Percentiles rank a stretch among this genome's conserved stretches.
phyloP scores from a whole-genome alignment of 257 asterid species.

The Phtheirospermum japonicum region DNA sequence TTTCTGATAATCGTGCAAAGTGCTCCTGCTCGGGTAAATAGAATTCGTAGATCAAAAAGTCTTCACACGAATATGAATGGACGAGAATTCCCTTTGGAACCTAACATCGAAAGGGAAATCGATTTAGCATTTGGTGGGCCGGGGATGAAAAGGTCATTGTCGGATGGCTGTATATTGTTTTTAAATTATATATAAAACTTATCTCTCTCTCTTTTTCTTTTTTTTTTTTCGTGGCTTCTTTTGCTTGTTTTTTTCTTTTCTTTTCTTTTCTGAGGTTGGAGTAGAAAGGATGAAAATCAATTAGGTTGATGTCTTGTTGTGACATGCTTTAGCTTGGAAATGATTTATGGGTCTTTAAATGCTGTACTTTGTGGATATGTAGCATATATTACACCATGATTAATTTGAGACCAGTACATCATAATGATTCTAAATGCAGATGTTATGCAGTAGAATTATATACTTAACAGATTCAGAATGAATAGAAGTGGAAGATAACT shows the following conservation, averaged over 20 bases:
- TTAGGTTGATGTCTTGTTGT: slow-evolving; percentile 7
- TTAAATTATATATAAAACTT: slow-evolving; percentile 1
- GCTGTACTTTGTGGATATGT: background rate
- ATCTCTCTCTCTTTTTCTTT: too few species aligned
- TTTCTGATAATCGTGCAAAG: slow-evolving; percentile 52
- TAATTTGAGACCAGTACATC: too few species aligned
- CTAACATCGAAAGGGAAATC: background rate
- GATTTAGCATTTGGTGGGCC: background rate
- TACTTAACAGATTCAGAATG: too few species aligned
- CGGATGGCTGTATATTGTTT: background rate
- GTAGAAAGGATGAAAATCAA: too few species aligned
- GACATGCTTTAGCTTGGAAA: slow-evolving; percentile 15
- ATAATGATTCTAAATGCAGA: too few species aligned
- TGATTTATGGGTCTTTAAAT: slow-evolving; percentile 1
- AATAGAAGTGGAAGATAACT: too few species aligned
- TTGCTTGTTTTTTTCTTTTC: background rate
- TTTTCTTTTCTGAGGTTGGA: too few species aligned
- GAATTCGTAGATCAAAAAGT: slow-evolving; percentile 23
- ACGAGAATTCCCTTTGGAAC: background rate
- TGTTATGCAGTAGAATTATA: too few species aligned
- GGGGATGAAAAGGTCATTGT: background rate
- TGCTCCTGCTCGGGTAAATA: slow-evolving; percentile 52
- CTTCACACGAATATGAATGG: background rate
- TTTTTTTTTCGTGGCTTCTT: background rate
- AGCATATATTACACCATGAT: background rate